Base-by-base conservation (phyloP, 2,329 filamentous ascomycete species). In the Hyphodiscus sp. region DNA sequence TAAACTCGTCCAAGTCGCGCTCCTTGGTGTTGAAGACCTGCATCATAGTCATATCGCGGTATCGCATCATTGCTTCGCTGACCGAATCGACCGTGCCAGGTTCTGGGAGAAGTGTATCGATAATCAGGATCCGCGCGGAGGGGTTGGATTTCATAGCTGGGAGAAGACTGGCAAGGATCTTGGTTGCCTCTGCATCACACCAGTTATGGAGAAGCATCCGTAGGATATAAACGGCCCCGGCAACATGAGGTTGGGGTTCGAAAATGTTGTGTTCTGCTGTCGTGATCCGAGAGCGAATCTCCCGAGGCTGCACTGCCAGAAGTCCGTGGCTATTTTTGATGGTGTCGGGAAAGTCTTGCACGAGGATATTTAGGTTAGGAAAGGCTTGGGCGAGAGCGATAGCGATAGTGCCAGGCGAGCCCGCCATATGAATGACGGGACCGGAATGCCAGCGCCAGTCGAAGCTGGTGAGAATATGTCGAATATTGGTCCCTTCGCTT, bases 131-230 rank as follows among this genome's bases (percentile, higher is more conserved):
- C n/a, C 52, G 20, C n/a, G 46, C 23, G 4, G 23, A 26, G 8
- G 44, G 42, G 15, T 44, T 51, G 16, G 43, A 20, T 41, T 47
- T 33, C 20, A 47, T 42, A 38, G 49, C 33, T 15, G 20, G 6
- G 42, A 46, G 18, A 38, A 73, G 56, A 2, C 64, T 65, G 46
- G 62, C 64, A 20, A 71, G 59, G 19, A 76, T 75, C n/a, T 57
- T 54, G 1, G 59, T 52, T 0, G 67, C 63, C 13, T 73, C 64
- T 1, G 65, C 65, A 23, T 78, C 73, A 0, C 72, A 67, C 76
- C 75, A 79, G 60, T 78, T 74, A 57, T 79, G 76, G 2, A 80
- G 59, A 19, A 79, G 76, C 54, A 70, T 69, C 26, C 75, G 73
- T 56, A 79, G 67, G 42, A 78, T 67, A 58, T 77, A 79, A 13